phyloP scores from a whole-genome alignment of 1,139 yeast species.

The Pneumocystis sp. region DNA sequence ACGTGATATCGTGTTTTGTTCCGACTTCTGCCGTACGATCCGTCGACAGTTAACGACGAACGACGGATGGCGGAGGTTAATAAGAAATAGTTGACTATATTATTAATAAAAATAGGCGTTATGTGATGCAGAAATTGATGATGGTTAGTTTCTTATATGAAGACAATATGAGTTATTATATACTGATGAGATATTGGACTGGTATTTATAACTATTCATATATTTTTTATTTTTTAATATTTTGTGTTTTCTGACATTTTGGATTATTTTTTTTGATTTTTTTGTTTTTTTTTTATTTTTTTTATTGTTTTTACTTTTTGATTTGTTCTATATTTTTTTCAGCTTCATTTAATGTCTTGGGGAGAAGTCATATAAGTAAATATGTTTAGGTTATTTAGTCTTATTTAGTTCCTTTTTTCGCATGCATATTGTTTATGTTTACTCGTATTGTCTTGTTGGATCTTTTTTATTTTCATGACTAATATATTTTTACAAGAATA shows the following conservation, averaged over 20 bases:
- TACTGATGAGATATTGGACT: neutral
- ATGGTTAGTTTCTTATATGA: neutral
- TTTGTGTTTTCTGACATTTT: neutral
- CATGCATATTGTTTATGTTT: neutral
- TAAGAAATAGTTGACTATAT: neutral
- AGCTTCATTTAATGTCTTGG: no score
- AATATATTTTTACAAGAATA: conserved; percentile 17
- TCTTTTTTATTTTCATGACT: neutral
- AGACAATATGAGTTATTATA: neutral
- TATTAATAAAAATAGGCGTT: neutral
- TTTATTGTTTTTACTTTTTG: no score
- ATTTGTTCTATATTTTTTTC: no score
- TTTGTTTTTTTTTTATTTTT: no score
- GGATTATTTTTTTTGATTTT: no score
- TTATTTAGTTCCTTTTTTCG: no score
- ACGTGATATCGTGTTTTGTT: neutral
- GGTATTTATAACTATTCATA: neutral
- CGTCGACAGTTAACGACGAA: neutral
- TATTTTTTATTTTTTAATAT: no score
- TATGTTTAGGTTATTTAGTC: no score
- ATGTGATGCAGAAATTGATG: neutral
- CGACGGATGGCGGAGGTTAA: neutral
- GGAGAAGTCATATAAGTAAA: no score
- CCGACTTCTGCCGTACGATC: neutral
- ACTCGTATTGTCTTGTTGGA: neutral